phyloP scores from a whole-genome alignment of 495 filamentous ascomycete species.

The Tetracladium setigerum region DNA sequence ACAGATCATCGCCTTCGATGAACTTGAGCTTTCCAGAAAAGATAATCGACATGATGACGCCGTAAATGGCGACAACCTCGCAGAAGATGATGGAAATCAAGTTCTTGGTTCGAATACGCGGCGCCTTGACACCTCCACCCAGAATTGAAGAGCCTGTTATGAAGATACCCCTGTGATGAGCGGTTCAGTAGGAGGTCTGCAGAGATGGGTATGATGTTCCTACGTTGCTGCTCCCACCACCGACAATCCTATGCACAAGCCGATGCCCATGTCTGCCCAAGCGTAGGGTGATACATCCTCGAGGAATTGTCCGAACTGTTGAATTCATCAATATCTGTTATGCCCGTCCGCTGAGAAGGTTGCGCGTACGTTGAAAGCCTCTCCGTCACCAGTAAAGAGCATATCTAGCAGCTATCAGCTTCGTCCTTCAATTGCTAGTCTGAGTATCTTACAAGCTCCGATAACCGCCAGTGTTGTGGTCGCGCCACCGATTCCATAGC shows the following conservation, averaged over 20 bases:
- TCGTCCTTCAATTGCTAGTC: conserved; percentile 22
- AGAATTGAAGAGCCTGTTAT: conserved; percentile 98
- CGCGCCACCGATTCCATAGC: conserved; percentile 63
- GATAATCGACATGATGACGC: conserved; percentile 98
- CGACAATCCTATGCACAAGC: conserved; percentile 89
- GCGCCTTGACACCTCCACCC: conserved; percentile 91
- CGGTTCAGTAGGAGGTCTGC: neutral
- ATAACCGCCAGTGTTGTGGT: conserved; percentile 69
- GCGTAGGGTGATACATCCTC: conserved; percentile 90
- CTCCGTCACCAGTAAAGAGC: conserved; percentile 93
- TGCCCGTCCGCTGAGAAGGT: neutral
- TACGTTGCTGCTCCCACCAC: conserved; percentile 98
- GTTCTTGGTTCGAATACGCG: conserved; percentile 97
- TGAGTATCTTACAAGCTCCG: conserved; percentile 64
- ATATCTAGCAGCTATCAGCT: conserved; percentile 58
- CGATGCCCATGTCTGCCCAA: conserved; percentile 87
- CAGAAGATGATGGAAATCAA: conserved; percentile 99
- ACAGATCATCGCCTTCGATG: conserved; percentile 42
- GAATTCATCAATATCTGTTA: conserved; percentile 1
- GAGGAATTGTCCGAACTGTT: conserved; percentile 85
- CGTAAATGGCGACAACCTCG: conserved; percentile 99
- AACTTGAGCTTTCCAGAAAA: conserved; percentile 78
- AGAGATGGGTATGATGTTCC: neutral
- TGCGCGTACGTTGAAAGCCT: conserved; percentile 83
- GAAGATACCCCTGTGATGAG: conserved; percentile 79